Evolutionary conservation across 352 stramenopile species (phyloP), one percentile per base, ranked within the genome.

Genomic region (Halophytophthora batemanensis): DNA sequence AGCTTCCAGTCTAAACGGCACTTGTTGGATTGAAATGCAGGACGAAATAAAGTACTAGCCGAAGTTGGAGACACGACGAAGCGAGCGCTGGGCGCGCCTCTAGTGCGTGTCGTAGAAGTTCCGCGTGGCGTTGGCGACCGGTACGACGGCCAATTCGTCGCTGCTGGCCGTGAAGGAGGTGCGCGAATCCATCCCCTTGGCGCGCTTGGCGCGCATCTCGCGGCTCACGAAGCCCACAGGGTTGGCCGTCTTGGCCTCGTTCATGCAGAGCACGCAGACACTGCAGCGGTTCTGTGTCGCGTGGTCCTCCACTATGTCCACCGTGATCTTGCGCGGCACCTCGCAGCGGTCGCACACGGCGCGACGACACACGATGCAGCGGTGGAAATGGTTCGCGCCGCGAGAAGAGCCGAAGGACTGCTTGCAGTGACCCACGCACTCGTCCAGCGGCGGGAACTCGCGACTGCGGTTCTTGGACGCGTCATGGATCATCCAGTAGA

Each of bases 401-500:
- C 64, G 69, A 6, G 37, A 37, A 14, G 34, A 43, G 13, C 60
- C 55, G 23, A 74, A 67, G 14, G 60, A 40, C 17, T 45, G 69
- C 29, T 64, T 69, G 31, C 64, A 74, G 37, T 35, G 38, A 22
- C 64, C 64, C 3, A 74, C 50, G 22, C 64, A 74, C 17, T 61
- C 56, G 12, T 50, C 47, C 56, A 60, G 36, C 7, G 60, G 56
- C 22, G 50, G 48, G 13, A 50, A 21, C 10, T 44, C 33, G 2
- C 45, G 49, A 36, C 45, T 35, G 22, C 22, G 42, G 0, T 39
- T 29, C 3, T 58, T 44, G 3, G 50, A 23, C 12, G 56, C 53
- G 40, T 74, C 61, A 22, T 63, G 59, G 34, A 79, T 73, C 59
- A 87, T 76, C 71, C 69, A 84, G 35, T 63, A 57, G 38, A 75